Base-by-base conservation (phyloP, 73 alveolate genomes). In the Effrenium voratum region DNA sequence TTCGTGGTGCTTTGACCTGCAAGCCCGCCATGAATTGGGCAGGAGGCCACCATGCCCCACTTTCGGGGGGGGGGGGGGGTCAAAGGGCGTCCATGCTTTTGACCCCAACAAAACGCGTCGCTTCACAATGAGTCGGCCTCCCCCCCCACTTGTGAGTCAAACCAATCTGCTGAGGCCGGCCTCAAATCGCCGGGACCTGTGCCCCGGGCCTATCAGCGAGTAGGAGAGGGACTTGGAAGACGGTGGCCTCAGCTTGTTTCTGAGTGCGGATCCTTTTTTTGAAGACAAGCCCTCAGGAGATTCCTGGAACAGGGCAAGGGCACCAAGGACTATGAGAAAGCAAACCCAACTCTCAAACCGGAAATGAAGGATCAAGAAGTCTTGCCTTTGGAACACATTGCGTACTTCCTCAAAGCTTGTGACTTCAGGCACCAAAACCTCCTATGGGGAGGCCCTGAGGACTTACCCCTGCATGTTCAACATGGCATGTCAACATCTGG, bases 141-240 rank as follows among this genome's bases (percentile, higher is more conserved):
- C n/a, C n/a, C n/a, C n/a, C n/a, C n/a, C n/a, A n/a, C n/a, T n/a
- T n/a, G n/a, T n/a, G n/a, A n/a, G n/a, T n/a, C n/a, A n/a, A n/a
- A n/a, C n/a, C n/a, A n/a, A n/a, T n/a, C n/a, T n/a, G n/a, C n/a
- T n/a, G 19, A 19, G 63, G 8, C 26, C 3, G 3, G 5, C 8
- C 22, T 8, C 85, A 75, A 75, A 41, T 13, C 3, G 1, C 57
- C 45, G 55, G 5, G 16, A 28, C 59, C 12, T 26, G 57, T 13
- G 91, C 34, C 2, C 36, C 68, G n/a, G 49, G 47, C 91, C 91
- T 32, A 80, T 16, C 72, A 80, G 47, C 1, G 91, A 22, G n/a
- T 80, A 80, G 36, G 91, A 80, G 72, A 80, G n/a, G 1, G 72
- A 24, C 91, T 80, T 80, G 22, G 91, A 80, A 8, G 91, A 46